Evolutionary conservation across 169 alveolate species (phyloP).

Genomic region (Cryptosporidium baileyi): DNA sequence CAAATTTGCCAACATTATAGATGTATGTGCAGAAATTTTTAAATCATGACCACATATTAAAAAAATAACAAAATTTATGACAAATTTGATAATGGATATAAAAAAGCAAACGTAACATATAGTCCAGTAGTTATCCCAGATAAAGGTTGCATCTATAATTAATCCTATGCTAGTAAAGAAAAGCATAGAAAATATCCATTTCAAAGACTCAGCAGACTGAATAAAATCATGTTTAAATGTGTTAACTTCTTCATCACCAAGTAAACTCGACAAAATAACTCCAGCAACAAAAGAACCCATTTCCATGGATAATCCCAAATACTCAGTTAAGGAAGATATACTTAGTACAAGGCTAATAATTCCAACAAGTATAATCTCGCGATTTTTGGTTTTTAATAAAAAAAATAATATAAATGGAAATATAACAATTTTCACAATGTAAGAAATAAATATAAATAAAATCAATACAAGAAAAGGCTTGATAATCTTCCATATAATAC

Average conservation of each 20-base stretch:
- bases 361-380: constrained; percentile 57
- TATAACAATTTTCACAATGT: constrained; percentile 4
- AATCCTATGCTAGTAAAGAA: constrained; percentile 58
- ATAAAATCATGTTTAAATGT: constrained; percentile 47
- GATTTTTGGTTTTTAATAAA: constrained; percentile 17
- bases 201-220: constrained; percentile 49
- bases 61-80: constrained; percentile 17
- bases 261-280: constrained; percentile 27
- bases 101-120: constrained; percentile 46
- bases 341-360: constrained; percentile 33
- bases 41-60: constrained; percentile 7
- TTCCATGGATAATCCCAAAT: constrained; percentile 65
- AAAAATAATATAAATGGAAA: constrained; percentile 35
- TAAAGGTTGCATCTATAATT: constrained; percentile 62
- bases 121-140: constrained; percentile 67
- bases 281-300: constrained; percentile 70
- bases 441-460: constrained; percentile 31
- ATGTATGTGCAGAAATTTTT: constrained; percentile 23
- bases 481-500: constrained; percentile 26
- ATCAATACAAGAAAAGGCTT: constrained; percentile 32
- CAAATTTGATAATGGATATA: constrained; percentile 24
- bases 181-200: constrained; percentile 62
- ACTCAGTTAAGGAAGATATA: constrained; percentile 64
- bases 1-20: constrained; percentile 55
- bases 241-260: constrained; percentile 38